Base-by-base conservation (phyloP, 441 rosid species). In the Arabidopsis lyrata region DNA sequence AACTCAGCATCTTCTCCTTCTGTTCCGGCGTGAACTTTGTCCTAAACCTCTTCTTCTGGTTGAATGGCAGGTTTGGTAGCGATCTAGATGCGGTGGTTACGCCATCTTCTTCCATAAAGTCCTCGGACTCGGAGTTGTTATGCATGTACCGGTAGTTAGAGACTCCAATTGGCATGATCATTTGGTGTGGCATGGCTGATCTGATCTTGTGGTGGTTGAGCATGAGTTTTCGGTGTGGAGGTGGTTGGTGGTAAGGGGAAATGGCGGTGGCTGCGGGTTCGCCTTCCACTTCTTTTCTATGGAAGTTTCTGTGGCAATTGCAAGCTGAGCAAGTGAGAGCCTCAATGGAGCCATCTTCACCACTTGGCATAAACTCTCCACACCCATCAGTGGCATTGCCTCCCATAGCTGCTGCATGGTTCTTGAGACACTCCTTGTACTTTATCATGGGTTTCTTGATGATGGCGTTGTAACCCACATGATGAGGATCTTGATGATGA, bases 21-120 rank as follows among this genome's bases (percentile, higher is more conserved):
- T 92, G 96, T 57, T 84, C 96, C 57, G 81, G 86, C 9, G 86
- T 88, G 74, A 92, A 92, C 79, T 90, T 90, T 8, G 96, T 88
- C 83, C 97, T 81, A 62, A 84, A 87, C 81, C 97, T 86, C 86
- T 90, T 92, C 76, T 72, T 87, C 53, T 65, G 81, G 38, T 55
- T 72, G 61, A 66, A 72, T 11, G 69, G 65, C 6, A 38, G 64
- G 22, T 61, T 57, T 13, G 63, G 69, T 31, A 55, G 14, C 4
- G 70, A 70, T 65, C 69, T 78, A 58, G 75, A 81, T 24, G 64
- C 63, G 4, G 77, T 48, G 50, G 78, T 73, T 36, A 62, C 68
- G n/a, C 65, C 84, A 31, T 72, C 77, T 61, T 77, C 77, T 15
- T 77, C 81, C 74, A 77, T 77, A 24, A 66, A 73, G 61, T 68